Evolutionary conservation across 495 filamentous ascomycete genomes (phyloP), one percentile per base, ranked within the genome.

Genomic region (Podospora tetraspora): DNA sequence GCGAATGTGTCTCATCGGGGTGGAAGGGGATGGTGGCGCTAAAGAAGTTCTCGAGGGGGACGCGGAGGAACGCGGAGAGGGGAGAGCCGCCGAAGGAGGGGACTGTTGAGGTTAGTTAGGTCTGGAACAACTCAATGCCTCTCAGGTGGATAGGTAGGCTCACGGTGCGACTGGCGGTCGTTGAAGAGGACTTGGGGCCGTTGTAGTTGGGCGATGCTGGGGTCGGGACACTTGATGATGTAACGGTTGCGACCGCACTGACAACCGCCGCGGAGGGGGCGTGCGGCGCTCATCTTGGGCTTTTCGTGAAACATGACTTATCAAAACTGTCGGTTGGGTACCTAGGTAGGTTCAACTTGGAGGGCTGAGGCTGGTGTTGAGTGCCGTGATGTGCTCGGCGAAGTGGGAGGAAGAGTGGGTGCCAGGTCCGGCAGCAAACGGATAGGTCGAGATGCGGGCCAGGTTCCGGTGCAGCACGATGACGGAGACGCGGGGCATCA

Each of bases 171-270:
- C 61, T 79, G 78, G 62, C 84, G 84, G 34, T 85, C 84, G 74
- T 93, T 88, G 73, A 93, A 92, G 70, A 91, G 84, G 9, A 97
- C 84, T 60, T 87, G 83, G 24, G 82, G 76, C 34, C 87, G 69
- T 61, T 69, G 65, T 1, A 52, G 43, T 19, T 52, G 63, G 56
- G 24, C 78, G 16, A 78, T 76, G 57, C 84, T 77, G 69, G 86
- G 72, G 3, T 80, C 70, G 3, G 93, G 92, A 30, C 93, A 82
- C 29, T 84, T 77, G 67, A 97, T 86, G 21, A 86, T 82, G 78
- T 96, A 97, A 69, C 88, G 84, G 73, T 94, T 96, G 30, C 93
- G 88, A 57, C 92, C 92, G 77, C 93, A 97, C 27, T 89, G 87
- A 79, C 93, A 97, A 74, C 88, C 84, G 66, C 93, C 93, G 64